Evolutionary conservation across 345 rosid species (phyloP).

Genomic region (Raphanus sativus): DNA sequence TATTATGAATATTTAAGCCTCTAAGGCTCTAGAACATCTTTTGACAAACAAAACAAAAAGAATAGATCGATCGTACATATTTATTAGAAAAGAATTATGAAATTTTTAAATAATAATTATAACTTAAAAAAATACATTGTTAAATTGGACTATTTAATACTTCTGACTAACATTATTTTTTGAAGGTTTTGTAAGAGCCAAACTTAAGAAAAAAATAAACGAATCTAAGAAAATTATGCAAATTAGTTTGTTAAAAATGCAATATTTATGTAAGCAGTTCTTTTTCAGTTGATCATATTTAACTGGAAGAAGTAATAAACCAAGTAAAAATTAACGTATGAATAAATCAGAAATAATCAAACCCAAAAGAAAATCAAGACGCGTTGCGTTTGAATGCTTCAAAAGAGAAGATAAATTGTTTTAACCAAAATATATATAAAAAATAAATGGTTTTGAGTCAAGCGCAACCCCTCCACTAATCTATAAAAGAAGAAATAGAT

Average conservation of each 20-base stretch:
- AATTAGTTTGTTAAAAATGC: background rate
- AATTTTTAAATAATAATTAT: too few relatives aligned
- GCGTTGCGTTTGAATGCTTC: slow-evolving; percentile 22
- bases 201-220: background rate
- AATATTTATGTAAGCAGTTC: background rate
- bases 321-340: background rate
- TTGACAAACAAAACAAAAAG: background rate
- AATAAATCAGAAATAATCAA: background rate
- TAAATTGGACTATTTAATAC: too few relatives aligned
- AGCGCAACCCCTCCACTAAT: background rate
- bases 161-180: background rate
- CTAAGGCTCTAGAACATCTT: background rate
- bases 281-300: background rate
- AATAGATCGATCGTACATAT: background rate
- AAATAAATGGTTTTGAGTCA: background rate
- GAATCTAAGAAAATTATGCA: background rate
- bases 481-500: slow-evolving; percentile 15
- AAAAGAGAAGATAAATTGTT: background rate
- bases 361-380: background rate
- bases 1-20: background rate
- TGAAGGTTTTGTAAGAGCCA: background rate
- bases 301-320: background rate
- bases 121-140: too few relatives aligned
- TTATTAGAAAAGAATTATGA: background rate
- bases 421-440: background rate